Evolutionary conservation across 768 basidiomycete species (phyloP), one percentile per base, ranked within the genome.

Genomic region (Clitopilus hobsonii): DNA sequence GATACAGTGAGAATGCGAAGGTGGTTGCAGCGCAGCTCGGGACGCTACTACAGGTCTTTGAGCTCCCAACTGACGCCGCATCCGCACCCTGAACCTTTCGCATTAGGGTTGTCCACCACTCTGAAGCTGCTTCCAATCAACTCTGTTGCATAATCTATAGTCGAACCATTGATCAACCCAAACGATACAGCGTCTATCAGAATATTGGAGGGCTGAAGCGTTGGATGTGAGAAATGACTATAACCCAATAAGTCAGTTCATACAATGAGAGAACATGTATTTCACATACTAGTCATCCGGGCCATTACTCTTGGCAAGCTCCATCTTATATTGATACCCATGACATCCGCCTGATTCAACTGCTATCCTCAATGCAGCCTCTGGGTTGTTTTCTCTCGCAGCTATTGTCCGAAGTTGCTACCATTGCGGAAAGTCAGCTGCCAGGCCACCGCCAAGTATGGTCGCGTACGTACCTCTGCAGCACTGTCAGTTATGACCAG

Each of bases 291-390:
- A 97, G 70, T 97, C 94, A 59, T 94, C 93, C 4, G 77, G 76
- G 25, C 78, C 73, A 14, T 77, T 75, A 41, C 72, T 69, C 30
- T 76, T 77, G 2, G 89, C 87, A 3, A 98, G 78, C 54, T 88
- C 85, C 80, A 98, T 83, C 61, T 91, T 95, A 70, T 98, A 97
- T 64, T 97, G 94, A 69, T 98, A 98, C 30, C 96, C 96, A 67
- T 98, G 95, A 65, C 96, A 98, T 18, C 96, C 96, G 10, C 96
- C 96, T 10, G 89, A 91, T 63, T 97, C 94, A 23, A 98, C 93
- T 0, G 85, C 76, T 59, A 98, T 79, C 59, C 94, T 77, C 22
- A 98, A 74, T 3, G 87, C 91, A 20, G 90, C 77, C 49, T 81
- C 64, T 0, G 83, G 69, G 59, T 88, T 79, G 8, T 82, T 74